A percentile compares a stretch with the other conserved stretches of the same genome.
phyloP scores from a whole-genome alignment of 148 eudicot species.

The Silene uniflora region DNA sequence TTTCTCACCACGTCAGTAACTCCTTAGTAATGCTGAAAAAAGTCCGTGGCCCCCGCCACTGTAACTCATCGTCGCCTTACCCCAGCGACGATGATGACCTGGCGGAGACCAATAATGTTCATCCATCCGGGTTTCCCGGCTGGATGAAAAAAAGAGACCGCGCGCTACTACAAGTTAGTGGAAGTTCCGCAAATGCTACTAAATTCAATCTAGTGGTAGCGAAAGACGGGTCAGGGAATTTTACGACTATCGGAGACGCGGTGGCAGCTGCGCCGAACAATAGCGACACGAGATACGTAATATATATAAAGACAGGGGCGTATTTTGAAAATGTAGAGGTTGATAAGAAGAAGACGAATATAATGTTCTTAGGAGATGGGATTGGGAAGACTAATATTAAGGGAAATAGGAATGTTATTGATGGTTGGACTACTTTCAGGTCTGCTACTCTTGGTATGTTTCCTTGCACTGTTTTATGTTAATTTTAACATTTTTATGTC shows the following conservation, averaged over 20 bases:
- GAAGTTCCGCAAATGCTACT: slow-evolving; percentile 6
- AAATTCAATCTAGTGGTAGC: slow-evolving; percentile 52
- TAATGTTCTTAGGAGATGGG: slow-evolving; percentile 78
- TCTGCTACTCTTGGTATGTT: slow-evolving; percentile 71
- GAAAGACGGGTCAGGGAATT: slow-evolving; percentile 69
- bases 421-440: slow-evolving; percentile 81
- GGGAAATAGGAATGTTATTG: slow-evolving; percentile 62
- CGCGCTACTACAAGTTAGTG: slow-evolving; percentile 30
- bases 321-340: slow-evolving; percentile 68
- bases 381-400: slow-evolving; percentile 64
- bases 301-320: slow-evolving; percentile 62
- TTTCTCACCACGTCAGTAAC: slow-evolving; percentile 77
- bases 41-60: slow-evolving; percentile 21
- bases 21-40: slow-evolving; percentile 64
- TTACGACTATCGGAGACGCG: slow-evolving; percentile 50
- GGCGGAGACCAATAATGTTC: slow-evolving; percentile 25
- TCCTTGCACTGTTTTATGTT: background rate
- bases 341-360: slow-evolving; percentile 43
- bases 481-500: background rate
- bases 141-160: slow-evolving; percentile 51
- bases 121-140: slow-evolving; percentile 44
- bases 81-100: background rate
- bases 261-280: slow-evolving; percentile 49
- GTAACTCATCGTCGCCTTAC: background rate
- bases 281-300: slow-evolving; percentile 53